Evolutionary conservation across 2,329 filamentous ascomycete species (phyloP), one percentile per base, ranked within the genome.

Genomic region (Pseudomassariella vexata): DNA sequence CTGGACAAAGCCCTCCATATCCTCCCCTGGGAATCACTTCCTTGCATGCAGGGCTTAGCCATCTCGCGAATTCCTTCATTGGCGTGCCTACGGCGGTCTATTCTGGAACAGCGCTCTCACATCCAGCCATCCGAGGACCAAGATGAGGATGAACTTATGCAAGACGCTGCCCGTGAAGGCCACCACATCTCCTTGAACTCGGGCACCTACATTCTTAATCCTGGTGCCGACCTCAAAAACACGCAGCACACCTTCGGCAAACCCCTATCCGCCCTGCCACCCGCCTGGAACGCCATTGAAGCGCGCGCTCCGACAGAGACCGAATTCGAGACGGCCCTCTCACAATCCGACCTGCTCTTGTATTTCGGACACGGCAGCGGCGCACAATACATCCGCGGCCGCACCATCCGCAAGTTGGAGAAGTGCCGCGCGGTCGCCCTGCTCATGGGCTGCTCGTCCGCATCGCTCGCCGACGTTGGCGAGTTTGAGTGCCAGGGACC

Each of bases 281-380:
- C 73, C 5, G 65, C 79, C 16, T 95, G 89, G 88, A 73, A 65
- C 4, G 68, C 75, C 26, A 78, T 92, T 37, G 67, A 82, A 36
- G 73, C 76, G 38, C 77, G 76, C 15, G 67, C 71, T 3, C 92
- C 92, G 1, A 76, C 70, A 0, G 90, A 96, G 53, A 60, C 72
- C 3, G 85, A 94, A 40, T 90, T 96, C 56, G 79, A 81, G 41
- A 49, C 61, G 1, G 75, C 74, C 0, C 70, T 98, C 7, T 64
- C 74, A 28, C 58, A 66, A 1, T 79, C 78, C 12, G 79, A 87
- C 36, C 65, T 95, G 3, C 66, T 95, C 16, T 70, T 98, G 9
- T 98, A 98, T 64, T 96, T 98, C 57, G 92, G 92, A 2, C 92
- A 98, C 61, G 92, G 92, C 38, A 90, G 85, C 44, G 92, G 90